A percentile compares a stretch with the other conserved stretches of the same genome.
Conservation (phyloP, 164 flowering plant species). For the Vitis labrusca region DNA sequence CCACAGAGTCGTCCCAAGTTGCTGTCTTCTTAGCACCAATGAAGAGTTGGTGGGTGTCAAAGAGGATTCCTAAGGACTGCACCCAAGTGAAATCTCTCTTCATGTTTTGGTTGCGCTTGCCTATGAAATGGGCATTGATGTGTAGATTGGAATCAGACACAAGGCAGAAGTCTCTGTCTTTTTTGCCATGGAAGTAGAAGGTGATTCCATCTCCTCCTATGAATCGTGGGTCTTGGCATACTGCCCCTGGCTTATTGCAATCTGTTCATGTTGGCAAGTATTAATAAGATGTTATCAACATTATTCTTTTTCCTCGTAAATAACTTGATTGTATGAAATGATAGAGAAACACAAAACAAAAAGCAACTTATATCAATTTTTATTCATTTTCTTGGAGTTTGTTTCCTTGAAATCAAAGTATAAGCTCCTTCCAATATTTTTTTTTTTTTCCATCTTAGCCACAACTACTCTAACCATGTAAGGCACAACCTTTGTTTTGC, state of each 20-base stretch:
- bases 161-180: constrained; percentile 46
- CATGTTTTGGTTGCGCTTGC: constrained; percentile 37
- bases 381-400: no score
- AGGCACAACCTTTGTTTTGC: no score
- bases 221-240: constrained; percentile 59
- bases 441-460: no score
- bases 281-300: not conserved
- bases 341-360: no score
- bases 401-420: no score
- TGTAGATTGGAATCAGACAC: constrained; percentile 51
- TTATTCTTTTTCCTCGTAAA: not conserved
- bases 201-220: constrained; percentile 52
- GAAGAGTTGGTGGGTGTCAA: constrained; percentile 43
- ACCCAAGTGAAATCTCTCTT: constrained; percentile 71
- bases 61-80: constrained; percentile 49
- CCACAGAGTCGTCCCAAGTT: constrained; percentile 51
- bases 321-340: not conserved
- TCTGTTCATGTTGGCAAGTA: constrained; percentile 17
- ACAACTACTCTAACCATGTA: no score
- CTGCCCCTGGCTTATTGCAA: constrained; percentile 50
- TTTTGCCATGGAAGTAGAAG: constrained; percentile 61
- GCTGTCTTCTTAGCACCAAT: constrained; percentile 50
- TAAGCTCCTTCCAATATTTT: no score
- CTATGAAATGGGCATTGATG: constrained; percentile 65
- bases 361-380: no score